Base-by-base conservation (phyloP, 139 green algal genomes). In the Astrephomene gubernaculifera region DNA sequence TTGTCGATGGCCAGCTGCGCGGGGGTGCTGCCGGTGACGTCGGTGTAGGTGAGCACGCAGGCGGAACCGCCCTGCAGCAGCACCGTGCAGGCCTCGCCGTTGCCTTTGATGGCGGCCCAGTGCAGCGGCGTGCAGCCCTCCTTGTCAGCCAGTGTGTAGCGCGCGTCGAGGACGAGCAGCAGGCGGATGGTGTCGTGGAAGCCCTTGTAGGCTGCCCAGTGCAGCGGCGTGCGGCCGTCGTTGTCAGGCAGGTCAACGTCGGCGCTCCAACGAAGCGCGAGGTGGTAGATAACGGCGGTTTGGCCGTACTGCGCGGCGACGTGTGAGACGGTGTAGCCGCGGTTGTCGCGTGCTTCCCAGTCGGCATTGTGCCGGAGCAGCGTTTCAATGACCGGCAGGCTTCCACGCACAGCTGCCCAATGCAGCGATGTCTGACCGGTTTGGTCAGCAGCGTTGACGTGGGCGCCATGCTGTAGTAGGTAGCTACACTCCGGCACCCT, bases 231-330 rank as follows among this genome's bases (percentile, higher is more conserved):
- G 24, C 96, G 92, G 1, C 92, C 92, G 72, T 98, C 96, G 31
- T 88, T 90, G 79, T 98, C 96, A 6, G 54, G 83, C 0, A 24
- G 44, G 87, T 98, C 96, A 8, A 95, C 79, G 83, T 99, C 95
- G 0, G 93, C 90, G 27, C 90, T 88, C 96, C 96, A 99, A 39
- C 95, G 94, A 27, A 97, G 87, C 7, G 90, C 94, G 27, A 99
- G 67, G 86, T 98, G 94, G 86, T 99, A 98, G 27, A 99, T 73
- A 31, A 98, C 89, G 0, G 93, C 92, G 21, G 97, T 98, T 72
- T 99, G 96, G 0, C 97, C 97, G 79, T 99, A 99, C 90, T 99
- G 97, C 24, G 97, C 93, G 4, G 95, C 95, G 17, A 99, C 95
- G 84, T 99, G 97, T 29, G 82, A 60, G 12, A 92, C 61, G 4